These are phyloP conservation scores for Microstroma glucosiphilum DNA, from an alignment of 1,284 basidiomycete species.

Conservation along the genomic window DNA sequence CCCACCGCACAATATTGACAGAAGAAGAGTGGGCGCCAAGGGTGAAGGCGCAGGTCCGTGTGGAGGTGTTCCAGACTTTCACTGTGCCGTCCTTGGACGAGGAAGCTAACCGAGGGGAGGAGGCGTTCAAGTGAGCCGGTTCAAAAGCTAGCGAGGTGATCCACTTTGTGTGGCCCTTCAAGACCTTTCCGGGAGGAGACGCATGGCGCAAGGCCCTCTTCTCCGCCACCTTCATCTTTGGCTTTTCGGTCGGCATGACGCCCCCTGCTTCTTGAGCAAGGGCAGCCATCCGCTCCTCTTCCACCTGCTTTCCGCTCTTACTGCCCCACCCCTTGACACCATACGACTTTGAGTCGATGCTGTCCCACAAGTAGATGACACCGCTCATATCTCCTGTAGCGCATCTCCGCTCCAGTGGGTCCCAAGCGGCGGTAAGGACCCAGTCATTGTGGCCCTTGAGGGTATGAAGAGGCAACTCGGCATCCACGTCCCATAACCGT, in stretches of 20 bases:
- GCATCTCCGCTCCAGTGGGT: constrained; percentile 77
- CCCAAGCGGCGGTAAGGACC: constrained; percentile 97
- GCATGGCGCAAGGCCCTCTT: constrained; percentile 39
- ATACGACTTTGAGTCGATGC: constrained; percentile 26
- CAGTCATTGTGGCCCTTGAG: constrained; percentile 85
- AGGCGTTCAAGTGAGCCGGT: constrained; percentile 64
- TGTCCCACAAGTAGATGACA: constrained; percentile 47
- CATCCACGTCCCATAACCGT: constrained; percentile 87
- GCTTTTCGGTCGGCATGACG: constrained; percentile 9
- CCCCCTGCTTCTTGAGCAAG: background rate
- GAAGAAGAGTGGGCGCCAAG: constrained; percentile 88
- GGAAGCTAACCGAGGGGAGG: constrained; percentile 67
- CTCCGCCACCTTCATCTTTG: constrained; percentile 35
- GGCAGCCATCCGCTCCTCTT: constrained; percentile 24
- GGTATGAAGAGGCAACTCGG: constrained; percentile 83
- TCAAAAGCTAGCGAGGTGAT: constrained; percentile 95
- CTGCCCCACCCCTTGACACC: constrained; percentile 39
- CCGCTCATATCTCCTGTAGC: constrained; percentile 62
- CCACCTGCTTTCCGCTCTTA: constrained; percentile 33
- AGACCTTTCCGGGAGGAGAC: constrained; percentile 32
- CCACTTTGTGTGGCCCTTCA: constrained; percentile 90
- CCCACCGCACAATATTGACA: constrained; percentile 94
- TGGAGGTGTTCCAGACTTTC: constrained; percentile 77
- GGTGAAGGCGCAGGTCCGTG: constrained; percentile 70
- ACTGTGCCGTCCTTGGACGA: constrained; percentile 95